phyloP scores from a whole-genome alignment of 2,329 filamentous ascomycete species.

The Aspergillus eucalypticola region DNA sequence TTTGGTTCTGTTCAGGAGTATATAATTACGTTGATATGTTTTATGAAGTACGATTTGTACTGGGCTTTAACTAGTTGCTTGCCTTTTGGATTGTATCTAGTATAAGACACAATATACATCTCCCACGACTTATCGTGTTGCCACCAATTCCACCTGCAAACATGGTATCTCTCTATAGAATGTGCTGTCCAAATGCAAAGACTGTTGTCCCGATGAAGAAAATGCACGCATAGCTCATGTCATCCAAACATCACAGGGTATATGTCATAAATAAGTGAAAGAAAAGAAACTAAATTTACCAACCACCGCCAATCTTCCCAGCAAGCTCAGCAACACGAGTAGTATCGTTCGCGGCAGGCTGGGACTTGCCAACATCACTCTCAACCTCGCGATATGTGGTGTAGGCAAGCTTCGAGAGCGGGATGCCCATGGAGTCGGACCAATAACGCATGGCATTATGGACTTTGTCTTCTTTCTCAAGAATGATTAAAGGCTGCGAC shows the following conservation, averaged over 20 bases:
- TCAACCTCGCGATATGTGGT: constrained; percentile 91
- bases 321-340: constrained; percentile 86
- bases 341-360: constrained; percentile 60
- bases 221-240: neutral
- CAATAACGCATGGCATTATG: constrained; percentile 73
- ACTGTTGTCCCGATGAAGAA: neutral
- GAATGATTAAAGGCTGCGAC: constrained; percentile 28
- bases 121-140: too few species aligned
- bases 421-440: constrained; percentile 69
- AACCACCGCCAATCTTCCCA: constrained; percentile 87
- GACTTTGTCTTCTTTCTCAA: constrained; percentile 44
- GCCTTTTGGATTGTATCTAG: too few species aligned
- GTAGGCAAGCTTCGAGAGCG: constrained; percentile 70
- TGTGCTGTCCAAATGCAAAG: constrained; percentile 8
- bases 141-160: neutral
- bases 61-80: too few species aligned
- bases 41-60: too few species aligned
- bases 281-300: constrained; percentile 58
- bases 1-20: too few species aligned
- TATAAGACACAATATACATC: neutral
- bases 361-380: constrained; percentile 86
- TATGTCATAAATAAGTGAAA: constrained; percentile 20
- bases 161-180: constrained; percentile 21
- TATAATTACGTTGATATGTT: too few species aligned
- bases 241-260: constrained; percentile 18